Conservation (phyloP, 129 eudicot genomes). For the Calendula officinalis region DNA sequence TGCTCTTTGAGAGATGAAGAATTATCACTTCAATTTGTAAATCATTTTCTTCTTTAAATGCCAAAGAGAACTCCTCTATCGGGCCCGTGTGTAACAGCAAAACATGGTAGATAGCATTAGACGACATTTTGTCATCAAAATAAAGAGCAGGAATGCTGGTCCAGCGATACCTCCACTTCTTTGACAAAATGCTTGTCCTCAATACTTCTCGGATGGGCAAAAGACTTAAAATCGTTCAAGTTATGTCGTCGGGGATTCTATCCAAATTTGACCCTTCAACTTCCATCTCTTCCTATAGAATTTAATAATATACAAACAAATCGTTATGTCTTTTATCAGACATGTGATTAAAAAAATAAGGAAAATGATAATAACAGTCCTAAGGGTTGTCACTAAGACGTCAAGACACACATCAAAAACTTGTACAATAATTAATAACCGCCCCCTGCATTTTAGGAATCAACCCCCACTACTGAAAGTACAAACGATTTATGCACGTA, state of each 20-base stretch:
- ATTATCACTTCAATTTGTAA: slow-evolving; percentile 15
- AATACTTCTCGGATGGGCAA: background rate
- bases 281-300: background rate
- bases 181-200: slow-evolving; percentile 1
- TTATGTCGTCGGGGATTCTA: background rate
- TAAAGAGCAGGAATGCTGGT: background rate
- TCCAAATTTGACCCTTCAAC: background rate
- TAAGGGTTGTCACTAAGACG: too few relatives aligned
- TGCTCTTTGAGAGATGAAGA: background rate
- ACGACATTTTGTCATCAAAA: background rate
- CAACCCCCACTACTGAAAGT: too few relatives aligned
- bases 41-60: background rate
- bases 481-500: too few relatives aligned
- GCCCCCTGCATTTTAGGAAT: too few relatives aligned
- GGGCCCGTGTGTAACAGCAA: slow-evolving; percentile 17
- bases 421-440: too few relatives aligned
- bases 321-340: too few relatives aligned
- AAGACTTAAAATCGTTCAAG: background rate
- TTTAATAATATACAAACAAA: too few relatives aligned
- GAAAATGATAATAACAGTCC: too few relatives aligned
- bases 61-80: slow-evolving; percentile 13
- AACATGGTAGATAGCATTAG: background rate
- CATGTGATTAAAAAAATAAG: too few relatives aligned
- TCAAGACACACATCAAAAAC: too few relatives aligned
- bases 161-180: slow-evolving; percentile 12